Conservation (phyloP, 2,329 filamentous ascomycete species). For the Fusarium mangiferae region DNA sequence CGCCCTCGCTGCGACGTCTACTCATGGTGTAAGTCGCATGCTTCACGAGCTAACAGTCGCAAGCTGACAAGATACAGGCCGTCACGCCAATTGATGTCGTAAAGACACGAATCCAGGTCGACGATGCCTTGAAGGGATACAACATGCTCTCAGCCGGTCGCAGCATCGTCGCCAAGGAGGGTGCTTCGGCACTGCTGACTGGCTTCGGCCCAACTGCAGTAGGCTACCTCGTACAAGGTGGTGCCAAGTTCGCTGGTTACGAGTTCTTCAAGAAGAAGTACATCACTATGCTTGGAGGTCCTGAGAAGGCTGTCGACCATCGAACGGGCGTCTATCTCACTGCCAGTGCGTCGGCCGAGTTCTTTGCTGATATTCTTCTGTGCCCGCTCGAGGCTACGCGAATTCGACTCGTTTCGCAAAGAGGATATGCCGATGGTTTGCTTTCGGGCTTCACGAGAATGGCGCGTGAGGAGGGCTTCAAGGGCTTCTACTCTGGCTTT, state of each 20-base stretch:
- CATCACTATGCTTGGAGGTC: constrained; percentile 73
- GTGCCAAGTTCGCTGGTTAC: constrained; percentile 91
- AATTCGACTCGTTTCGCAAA: constrained; percentile 83
- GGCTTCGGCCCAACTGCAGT: constrained; percentile 87
- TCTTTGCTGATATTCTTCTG: constrained; percentile 82
- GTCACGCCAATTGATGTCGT: constrained; percentile 73
- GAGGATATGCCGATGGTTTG: constrained; percentile 79
- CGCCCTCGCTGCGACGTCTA: constrained; percentile 62
- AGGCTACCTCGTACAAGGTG: constrained; percentile 89
- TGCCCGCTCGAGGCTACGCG: constrained; percentile 89
- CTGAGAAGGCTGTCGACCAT: constrained; percentile 55
- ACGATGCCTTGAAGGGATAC: constrained; percentile 84
- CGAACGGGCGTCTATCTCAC: constrained; percentile 75
- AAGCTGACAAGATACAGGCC: constrained; percentile 51
- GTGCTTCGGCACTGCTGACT: constrained; percentile 81
- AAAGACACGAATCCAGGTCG: constrained; percentile 92
- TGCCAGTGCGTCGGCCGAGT: constrained; percentile 74
- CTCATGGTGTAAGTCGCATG: constrained; percentile 57
- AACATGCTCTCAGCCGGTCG: constrained; percentile 84
- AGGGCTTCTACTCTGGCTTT: constrained; percentile 92
- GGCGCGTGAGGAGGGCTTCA: constrained; percentile 77
- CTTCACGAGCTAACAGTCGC: neutral
- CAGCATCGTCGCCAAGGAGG: constrained; percentile 82
- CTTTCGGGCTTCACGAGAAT: constrained; percentile 79
- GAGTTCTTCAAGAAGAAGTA: constrained; percentile 94